A percentile compares a stretch with the other conserved stretches of the same genome.
Conservation (phyloP, 805 yeast genomes). For the Cyberlindnera amylophila region DNA sequence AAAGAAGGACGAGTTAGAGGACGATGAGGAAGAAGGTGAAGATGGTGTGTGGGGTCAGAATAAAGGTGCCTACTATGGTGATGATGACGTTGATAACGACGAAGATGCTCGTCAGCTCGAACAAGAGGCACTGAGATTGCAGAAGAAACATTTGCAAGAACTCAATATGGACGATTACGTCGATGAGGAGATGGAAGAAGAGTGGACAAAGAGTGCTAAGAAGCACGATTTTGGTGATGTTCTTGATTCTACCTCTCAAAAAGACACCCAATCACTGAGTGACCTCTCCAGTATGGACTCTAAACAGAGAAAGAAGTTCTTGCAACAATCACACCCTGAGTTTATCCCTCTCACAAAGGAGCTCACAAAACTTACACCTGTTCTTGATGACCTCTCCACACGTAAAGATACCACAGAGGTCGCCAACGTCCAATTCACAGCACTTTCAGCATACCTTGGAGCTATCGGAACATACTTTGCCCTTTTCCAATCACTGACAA, state of each 20-base stretch:
- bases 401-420: slow-evolving; percentile 34
- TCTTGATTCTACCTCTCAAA: slow-evolving; percentile 16
- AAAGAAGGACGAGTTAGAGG: slow-evolving; percentile 31
- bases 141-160: slow-evolving; percentile 73
- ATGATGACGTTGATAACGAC: slow-evolving; percentile 52
- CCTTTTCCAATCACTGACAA: slow-evolving; percentile 54
- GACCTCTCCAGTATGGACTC: slow-evolving; percentile 49
- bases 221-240: slow-evolving; percentile 40
- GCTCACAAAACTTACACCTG: slow-evolving; percentile 38
- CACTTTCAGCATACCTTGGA: slow-evolving; percentile 76
- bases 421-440: slow-evolving; percentile 51
- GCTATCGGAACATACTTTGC: slow-evolving; percentile 78
- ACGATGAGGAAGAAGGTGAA: slow-evolving; percentile 31
- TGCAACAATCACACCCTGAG: slow-evolving; percentile 75
- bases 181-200: slow-evolving; percentile 75
- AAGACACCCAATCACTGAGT: slow-evolving; percentile 33
- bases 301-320: slow-evolving; percentile 47
- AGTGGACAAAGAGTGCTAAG: slow-evolving; percentile 65
- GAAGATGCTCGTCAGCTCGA: slow-evolving; percentile 77
- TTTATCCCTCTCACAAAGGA: slow-evolving; percentile 74
- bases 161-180: slow-evolving; percentile 70
- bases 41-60: slow-evolving; percentile 46
- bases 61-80: slow-evolving; percentile 48
- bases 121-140: slow-evolving; percentile 83
- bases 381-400: slow-evolving; percentile 35